Conservation (phyloP, 2,329 filamentous ascomycete species). For the Fusarium veterinarium region DNA sequence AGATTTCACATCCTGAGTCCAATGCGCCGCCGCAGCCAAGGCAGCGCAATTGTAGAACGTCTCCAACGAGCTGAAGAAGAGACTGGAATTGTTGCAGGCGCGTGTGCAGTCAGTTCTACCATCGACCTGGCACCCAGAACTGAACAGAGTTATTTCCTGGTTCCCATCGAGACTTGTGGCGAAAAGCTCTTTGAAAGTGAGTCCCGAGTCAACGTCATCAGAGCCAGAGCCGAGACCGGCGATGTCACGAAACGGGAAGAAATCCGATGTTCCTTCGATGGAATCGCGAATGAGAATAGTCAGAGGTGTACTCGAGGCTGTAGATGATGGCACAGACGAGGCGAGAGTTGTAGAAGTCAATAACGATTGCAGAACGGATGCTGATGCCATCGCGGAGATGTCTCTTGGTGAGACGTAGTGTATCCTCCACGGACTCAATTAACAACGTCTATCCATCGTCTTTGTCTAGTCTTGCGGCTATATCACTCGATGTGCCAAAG, state of each 20-base stretch:
- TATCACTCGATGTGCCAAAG: background rate
- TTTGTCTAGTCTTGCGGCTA: background rate
- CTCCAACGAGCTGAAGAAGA: conserved; percentile 51
- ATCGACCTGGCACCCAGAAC: conserved; percentile 48
- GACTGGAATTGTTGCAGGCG: conserved; percentile 47
- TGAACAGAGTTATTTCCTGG: conserved; percentile 48
- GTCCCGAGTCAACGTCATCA: conserved; percentile 42
- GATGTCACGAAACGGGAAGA: conserved; percentile 54
- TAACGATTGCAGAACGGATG: conserved; percentile 21
- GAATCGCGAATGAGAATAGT: conserved; percentile 45
- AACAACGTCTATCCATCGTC: conserved; percentile 20
- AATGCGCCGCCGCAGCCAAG: conserved; percentile 50
- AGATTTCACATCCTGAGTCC: conserved; percentile 45
- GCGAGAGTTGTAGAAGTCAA: conserved; percentile 18
- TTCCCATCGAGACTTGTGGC: conserved; percentile 49
- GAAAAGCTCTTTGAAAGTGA: conserved; percentile 52
- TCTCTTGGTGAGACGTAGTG: background rate
- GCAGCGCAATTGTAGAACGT: conserved; percentile 55
- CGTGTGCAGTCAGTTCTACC: conserved; percentile 47
- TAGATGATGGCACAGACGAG: conserved; percentile 11
- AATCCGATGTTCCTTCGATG: conserved; percentile 50
- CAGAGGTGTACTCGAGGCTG: conserved; percentile 42
- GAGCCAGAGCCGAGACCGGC: conserved; percentile 44
- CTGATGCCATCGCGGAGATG: conserved; percentile 29
- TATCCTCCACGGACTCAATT: conserved; percentile 19